Evolutionary conservation across 345 rosid species (phyloP).

Genomic region (Brassica incana): DNA sequence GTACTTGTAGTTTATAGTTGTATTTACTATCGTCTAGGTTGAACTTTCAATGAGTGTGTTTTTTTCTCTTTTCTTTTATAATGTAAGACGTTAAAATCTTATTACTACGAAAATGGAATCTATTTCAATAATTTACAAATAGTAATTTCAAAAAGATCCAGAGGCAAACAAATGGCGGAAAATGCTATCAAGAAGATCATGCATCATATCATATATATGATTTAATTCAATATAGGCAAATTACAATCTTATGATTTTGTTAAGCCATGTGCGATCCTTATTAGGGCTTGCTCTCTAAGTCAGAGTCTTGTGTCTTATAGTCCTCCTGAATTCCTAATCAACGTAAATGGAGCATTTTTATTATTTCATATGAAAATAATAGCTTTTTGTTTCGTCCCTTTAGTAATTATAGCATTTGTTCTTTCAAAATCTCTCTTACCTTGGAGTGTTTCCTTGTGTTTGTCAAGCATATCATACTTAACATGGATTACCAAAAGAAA

Average conservation of each 20-base stretch:
- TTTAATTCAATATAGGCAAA: not conserved
- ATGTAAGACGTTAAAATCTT: not conserved
- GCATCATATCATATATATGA: not conserved
- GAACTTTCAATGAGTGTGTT: not conserved
- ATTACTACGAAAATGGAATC: not conserved
- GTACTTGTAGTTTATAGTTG: not conserved
- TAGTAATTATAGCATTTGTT: too few relatives aligned
- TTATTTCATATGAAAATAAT: too few relatives aligned
- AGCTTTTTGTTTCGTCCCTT: too few relatives aligned
- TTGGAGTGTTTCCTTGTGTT: too few relatives aligned
- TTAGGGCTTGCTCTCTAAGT: not conserved
- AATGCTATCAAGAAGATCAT: not conserved
- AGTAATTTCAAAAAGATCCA: not conserved
- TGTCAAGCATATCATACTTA: too few relatives aligned
- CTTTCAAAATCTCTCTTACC: too few relatives aligned
- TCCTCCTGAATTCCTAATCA: too few relatives aligned
- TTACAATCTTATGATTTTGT: not conserved
- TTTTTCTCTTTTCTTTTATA: not conserved
- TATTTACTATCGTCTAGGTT: slow-evolving; percentile 27
- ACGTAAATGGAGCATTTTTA: too few relatives aligned
- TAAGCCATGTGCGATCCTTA: not conserved
- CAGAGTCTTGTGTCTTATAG: not conserved
- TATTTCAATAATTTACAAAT: slow-evolving; percentile 1
- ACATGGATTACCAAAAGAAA: too few relatives aligned
- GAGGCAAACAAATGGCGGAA: not conserved